Evolutionary conservation across 2,329 filamentous ascomycete genomes (phyloP), one percentile per base, ranked within the genome.

Genomic region (Aspergillus quadricinctus): DNA sequence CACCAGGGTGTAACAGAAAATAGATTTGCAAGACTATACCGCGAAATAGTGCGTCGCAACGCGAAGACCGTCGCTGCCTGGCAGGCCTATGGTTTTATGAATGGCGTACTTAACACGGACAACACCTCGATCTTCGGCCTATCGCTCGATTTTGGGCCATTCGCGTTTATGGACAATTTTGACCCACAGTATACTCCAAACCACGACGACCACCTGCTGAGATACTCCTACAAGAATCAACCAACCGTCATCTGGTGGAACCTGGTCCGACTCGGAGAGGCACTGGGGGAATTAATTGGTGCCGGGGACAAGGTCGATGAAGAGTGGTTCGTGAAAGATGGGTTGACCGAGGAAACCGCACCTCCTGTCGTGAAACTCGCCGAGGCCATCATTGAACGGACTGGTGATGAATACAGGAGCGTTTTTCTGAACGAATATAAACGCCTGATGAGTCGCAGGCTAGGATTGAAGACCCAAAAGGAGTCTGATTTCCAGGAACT

Each of bases 31-130:
- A 83, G 92, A 17, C 78, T 99, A 1, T 99, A 95, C 72, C 87
- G 94, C 37, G 92, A 96, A 67, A 87, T 99, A 55, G 86, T 87
- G 3, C 85, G 91, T 45, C 84, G 90, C 31, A 99, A 97, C 69
- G 94, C 94, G 1, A 80, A 82, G 57, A 95, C 89, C 0, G 92
- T 97, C 1, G 94, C 94, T 10, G 84, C 88, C 63, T 97, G 94
- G 93, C 95, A 99, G 77, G 92, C 91, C 0, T 97, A 97, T 68
- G 94, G 91, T n/a, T 99, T 99, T 77, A 97, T 96, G 82, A 99
- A 99, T 67, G 94, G 94, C 48, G 94, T 99, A 3, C 80, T 99
- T 56, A 99, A 99, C 75, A 97, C 94, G 0, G 94, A 99, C 71
- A 99, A 99, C 72, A 99, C 94, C 0, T 96, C 92, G 0, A 83